Evolutionary conservation across 129 eudicot species (phyloP), one percentile per base, ranked within the genome.

Genomic region (Kitagawia praeruptora): DNA sequence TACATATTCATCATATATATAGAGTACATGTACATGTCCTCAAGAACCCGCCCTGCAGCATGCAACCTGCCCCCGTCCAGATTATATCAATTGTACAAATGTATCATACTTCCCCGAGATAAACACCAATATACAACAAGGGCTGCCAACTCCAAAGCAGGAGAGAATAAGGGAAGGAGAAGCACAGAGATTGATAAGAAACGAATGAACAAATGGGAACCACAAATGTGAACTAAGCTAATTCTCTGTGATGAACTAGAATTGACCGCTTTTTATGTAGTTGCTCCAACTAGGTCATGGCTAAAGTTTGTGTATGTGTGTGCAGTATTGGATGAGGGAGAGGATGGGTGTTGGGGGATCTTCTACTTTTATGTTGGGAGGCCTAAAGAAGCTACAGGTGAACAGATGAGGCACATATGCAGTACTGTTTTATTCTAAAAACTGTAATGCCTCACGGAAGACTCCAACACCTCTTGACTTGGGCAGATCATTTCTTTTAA

Each of bases 401-500:
- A 64, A 75, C 19, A 80, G 77, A 82, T 75, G 49, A 80, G 70
- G 49, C 54, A 31, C 53, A 42, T 41, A 42, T 23, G 21, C 54
- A 15, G 83, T 25, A 72, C 39, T 74, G 9, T 78, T 25, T 34
- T 66, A 70, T 19, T 82, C 87, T 86, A 93, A 72, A 80, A 76
- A 81, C 90, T 88, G 87, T 91, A 94, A 81, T 91, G 97, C 87
- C 89, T 85, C 81, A 92, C 94, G 67, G 96, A 92, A 3, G 96
- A 88, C 74, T 95, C 98, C 89, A 95, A 79, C 74, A 87, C 91
- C 82, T 92, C 96, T 47, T 83, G 89, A 71, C 90, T 83, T 9
- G 98, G 97, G 87, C 91, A 87, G 51, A 92, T 87, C 87, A 92
- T 83, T 79, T 95, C 97, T 85, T 92, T 92, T 78, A 95, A 82